Conservation (phyloP, 202 grass and related monocot genomes). For the Schoenoplectus triqueter region DNA sequence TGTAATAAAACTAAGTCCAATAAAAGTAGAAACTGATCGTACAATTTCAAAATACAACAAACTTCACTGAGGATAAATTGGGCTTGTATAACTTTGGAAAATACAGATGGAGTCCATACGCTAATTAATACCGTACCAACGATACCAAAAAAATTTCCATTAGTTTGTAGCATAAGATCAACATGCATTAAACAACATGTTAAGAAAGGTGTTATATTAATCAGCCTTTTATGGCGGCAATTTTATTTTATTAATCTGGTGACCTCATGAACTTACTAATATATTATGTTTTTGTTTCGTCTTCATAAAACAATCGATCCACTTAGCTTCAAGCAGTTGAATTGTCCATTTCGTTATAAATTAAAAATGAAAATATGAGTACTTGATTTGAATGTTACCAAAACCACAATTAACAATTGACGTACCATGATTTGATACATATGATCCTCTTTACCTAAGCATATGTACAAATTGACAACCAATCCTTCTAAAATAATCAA, state of each 20-base stretch:
- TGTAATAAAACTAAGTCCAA: not conserved
- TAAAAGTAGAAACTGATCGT: not conserved
- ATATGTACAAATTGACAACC: not conserved
- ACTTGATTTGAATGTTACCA: constrained; percentile 20
- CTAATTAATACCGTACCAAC: not conserved
- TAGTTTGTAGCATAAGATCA: not conserved
- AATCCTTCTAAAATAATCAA: not conserved
- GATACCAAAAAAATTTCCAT: not conserved
- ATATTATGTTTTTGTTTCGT: constrained; percentile 6
- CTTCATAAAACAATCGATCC: not conserved
- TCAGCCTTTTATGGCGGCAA: not conserved
- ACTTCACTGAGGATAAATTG: not conserved
- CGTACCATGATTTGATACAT: constrained; percentile 3
- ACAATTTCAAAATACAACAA: not conserved
- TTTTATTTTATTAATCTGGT: constrained; percentile 8
- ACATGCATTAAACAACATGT: not conserved
- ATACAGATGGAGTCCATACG: not conserved
- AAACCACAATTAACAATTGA: constrained; percentile 28
- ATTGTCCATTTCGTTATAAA: constrained; percentile 20
- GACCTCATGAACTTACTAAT: not conserved
- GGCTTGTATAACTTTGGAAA: not conserved
- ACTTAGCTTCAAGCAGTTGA: constrained; percentile 32
- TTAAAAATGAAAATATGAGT: not conserved
- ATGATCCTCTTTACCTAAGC: not conserved
- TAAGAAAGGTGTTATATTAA: not conserved